Percentiles rank a stretch among this genome's conserved stretches.
Evolutionary conservation across 495 filamentous ascomycete species (phyloP).

Genomic region (Hypoxylon fragiforme): DNA sequence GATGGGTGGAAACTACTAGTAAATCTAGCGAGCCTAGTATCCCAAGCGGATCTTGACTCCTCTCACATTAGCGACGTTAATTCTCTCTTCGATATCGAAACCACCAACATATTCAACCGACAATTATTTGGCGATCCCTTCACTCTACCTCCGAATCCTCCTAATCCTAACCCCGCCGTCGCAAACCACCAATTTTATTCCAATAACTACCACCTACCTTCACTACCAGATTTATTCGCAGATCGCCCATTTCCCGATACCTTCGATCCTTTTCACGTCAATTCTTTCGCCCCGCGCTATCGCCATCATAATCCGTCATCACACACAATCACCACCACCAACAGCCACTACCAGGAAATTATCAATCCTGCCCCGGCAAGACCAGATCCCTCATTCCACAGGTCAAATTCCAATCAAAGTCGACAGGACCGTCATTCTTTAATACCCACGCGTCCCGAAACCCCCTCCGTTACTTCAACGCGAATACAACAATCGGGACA

Average conservation of each 20-base stretch:
- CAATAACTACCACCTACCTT: constrained; percentile 4
- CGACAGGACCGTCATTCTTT: constrained; percentile 1
- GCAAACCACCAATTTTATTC: constrained; percentile 1
- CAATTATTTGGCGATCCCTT: neutral
- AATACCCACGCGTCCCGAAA: neutral
- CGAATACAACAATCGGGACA: constrained; percentile 4
- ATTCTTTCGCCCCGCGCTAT: neutral
- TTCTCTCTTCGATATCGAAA: neutral
- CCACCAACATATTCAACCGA: neutral
- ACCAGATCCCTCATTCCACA: neutral
- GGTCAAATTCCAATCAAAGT: neutral
- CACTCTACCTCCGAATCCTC: neutral
- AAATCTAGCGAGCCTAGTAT: constrained; percentile 11
- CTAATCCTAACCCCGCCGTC: neutral
- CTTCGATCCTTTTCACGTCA: neutral
- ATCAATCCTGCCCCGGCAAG: neutral
- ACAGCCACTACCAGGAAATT: constrained; percentile 1
- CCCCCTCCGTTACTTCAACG: neutral
- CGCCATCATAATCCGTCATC: neutral
- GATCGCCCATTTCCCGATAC: neutral
- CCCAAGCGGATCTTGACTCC: constrained; percentile 16
- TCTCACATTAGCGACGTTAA: constrained; percentile 10
- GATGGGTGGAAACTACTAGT: constrained; percentile 11
- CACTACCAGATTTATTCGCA: constrained; percentile 7
- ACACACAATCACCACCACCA: neutral